A percentile compares a stretch with the other conserved stretches of the same genome.
Conservation (phyloP, 345 rosid species). For the Salix koriyanagi region DNA sequence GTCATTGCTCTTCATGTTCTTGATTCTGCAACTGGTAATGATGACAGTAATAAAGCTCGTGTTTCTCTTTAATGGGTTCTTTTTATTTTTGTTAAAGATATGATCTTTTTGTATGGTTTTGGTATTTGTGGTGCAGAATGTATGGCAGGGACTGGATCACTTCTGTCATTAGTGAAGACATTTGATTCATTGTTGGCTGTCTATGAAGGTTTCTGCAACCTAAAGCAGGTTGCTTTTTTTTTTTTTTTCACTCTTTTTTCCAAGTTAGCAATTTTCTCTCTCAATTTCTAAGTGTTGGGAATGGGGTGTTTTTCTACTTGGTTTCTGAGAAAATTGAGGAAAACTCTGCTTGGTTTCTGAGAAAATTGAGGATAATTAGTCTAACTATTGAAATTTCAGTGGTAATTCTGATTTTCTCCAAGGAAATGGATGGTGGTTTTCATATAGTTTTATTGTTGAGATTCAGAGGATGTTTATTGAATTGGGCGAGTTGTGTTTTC, state of each 20-base stretch:
- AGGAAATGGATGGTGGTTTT: background rate
- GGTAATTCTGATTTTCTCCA: background rate
- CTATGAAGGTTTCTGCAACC: constrained; percentile 93
- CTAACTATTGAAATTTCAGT: background rate
- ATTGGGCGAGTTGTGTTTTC: constrained; percentile 10
- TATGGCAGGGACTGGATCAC: constrained; percentile 49
- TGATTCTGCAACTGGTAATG: constrained; percentile 44
- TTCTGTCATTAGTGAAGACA: constrained; percentile 63
- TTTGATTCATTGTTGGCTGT: constrained; percentile 76
- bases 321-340: constrained; percentile 7
- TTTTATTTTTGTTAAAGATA: constrained; percentile 1
- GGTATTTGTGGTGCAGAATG: constrained; percentile 32
- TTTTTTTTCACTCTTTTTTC: background rate
- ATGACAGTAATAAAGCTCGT: background rate
- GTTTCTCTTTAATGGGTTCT: background rate
- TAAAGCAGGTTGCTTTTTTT: constrained; percentile 59
- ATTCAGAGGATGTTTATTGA: background rate
- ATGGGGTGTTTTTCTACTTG: background rate
- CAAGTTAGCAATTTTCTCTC: background rate
- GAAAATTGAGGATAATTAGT: too few species aligned
- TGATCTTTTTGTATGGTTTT: constrained; percentile 15
- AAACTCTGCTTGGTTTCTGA: too few species aligned
- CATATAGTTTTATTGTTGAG: background rate
- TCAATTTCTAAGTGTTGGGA: background rate
- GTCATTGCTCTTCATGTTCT: constrained; percentile 86